Base-by-base conservation (phyloP, 805 yeast genomes). In the Millerozyma acaciae region DNA sequence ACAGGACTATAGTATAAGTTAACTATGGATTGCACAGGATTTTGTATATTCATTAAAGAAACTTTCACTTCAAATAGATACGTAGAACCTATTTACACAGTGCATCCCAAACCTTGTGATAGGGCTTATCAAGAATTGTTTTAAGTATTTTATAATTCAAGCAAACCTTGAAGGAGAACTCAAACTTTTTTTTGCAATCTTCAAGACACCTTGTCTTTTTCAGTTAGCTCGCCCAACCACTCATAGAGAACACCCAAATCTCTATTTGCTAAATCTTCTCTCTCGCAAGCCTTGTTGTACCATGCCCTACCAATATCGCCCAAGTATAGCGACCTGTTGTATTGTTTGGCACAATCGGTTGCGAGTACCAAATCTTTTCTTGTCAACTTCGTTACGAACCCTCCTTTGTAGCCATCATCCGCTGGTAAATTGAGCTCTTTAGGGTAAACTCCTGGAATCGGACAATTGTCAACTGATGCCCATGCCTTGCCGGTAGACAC, bases 401-500 rank as follows among this genome's bases (percentile, higher is more conserved):
- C 79, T 16, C 74, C 75, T 7, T 57, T 45, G 49, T 62, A 73
- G 22, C 61, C 67, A 5, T 52, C 57, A 25, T 70, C 72, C 8
- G 71, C 61, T 4, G 78, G 78, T 33, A 73, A 39, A 26, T 47
- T 41, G 31, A 42, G 41, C 32, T 60, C 69, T 20, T 55, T 56
- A 2, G 69, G 62, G 40, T 65, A 63, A 6, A 66, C 68, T 6
- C 72, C 73, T 1, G 70, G 66, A 25, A 74, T 74, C 2, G 78
- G 78, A 46, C 73, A 70, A 50, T 73, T 73, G 46, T 70, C 75
- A 19, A 67, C 74, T 3, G 73, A 57, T 9, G 77, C 73, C 79
- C 79, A 73, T 3, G 72, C 57, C 44, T 71, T 65, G 12, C 78
- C 79, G 5, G 77, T 66, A 8, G 76, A 70, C 3, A 69, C 73